phyloP scores from a whole-genome alignment of 2,329 filamentous ascomycete species.

The Diaporthe velutina region DNA sequence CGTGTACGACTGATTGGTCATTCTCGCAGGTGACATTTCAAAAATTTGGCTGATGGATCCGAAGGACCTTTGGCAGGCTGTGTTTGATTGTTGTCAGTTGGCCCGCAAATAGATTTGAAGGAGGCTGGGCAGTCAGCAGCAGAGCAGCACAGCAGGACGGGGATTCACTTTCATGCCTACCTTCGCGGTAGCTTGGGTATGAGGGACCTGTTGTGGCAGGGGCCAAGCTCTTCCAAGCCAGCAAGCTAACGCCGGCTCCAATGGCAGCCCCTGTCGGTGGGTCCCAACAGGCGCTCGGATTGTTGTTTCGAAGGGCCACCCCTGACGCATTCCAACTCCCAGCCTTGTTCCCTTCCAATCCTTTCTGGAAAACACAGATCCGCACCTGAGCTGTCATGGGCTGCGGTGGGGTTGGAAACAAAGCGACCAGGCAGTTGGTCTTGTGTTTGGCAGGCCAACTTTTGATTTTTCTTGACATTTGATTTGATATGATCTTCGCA shows the following conservation, averaged over 20 bases:
- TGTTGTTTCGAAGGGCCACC: slow-evolving; percentile 22
- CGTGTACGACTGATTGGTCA: too few relatives aligned
- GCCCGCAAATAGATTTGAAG: slow-evolving; percentile 18
- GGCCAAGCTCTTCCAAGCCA: slow-evolving; percentile 8
- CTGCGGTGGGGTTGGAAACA: slow-evolving; percentile 1
- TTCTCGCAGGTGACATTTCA: neutral
- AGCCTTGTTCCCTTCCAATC: slow-evolving; percentile 19
- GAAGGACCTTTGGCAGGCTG: slow-evolving; percentile 8
- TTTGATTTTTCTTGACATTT: neutral
- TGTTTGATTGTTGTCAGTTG: neutral
- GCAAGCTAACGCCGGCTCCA: neutral
- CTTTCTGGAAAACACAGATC: neutral
- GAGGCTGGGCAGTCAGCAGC: slow-evolving; percentile 20
- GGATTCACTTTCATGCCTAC: neutral
- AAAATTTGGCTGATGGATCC: neutral
- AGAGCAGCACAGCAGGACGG: neutral
- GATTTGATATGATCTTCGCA: slow-evolving; percentile 6
- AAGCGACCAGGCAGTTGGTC: neutral
- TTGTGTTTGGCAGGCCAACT: neutral
- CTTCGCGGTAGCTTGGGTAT: neutral
- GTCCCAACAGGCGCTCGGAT: neutral
- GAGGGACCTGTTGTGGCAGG: slow-evolving; percentile 1
- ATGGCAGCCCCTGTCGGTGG: neutral
- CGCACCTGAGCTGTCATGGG: slow-evolving; percentile 11
- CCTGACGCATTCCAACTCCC: slow-evolving; percentile 7